phyloP scores from a whole-genome alignment of 1,139 yeast genomes.

The Scheffersomyces titani region DNA sequence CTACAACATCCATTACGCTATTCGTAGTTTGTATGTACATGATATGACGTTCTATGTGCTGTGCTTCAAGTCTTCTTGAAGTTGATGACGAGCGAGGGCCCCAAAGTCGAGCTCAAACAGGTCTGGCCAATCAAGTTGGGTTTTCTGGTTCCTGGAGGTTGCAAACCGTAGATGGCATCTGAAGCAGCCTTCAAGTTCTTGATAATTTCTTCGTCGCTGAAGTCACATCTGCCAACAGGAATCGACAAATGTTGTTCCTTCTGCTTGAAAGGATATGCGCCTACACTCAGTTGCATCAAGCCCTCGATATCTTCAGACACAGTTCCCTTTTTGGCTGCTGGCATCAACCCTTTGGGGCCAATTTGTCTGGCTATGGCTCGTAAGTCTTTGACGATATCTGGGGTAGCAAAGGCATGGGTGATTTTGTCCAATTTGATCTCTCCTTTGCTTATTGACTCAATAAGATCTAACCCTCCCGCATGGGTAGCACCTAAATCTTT shows the following conservation, averaged over 20 bases:
- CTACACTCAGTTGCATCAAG: slow-evolving; percentile 57
- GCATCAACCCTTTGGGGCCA: slow-evolving; percentile 92
- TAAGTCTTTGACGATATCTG: slow-evolving; percentile 68
- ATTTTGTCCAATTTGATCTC: slow-evolving; percentile 53
- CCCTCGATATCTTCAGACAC: slow-evolving; percentile 66
- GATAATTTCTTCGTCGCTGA: slow-evolving; percentile 74
- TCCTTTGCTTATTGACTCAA: slow-evolving; percentile 63
- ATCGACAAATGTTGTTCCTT: slow-evolving; percentile 59
- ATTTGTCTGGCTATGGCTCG: slow-evolving; percentile 70
- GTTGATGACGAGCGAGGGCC: slow-evolving; percentile 80
- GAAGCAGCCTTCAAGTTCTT: slow-evolving; percentile 73
- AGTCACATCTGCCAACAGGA: slow-evolving; percentile 77
- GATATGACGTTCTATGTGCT: not conserved
- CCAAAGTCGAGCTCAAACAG: slow-evolving; percentile 67
- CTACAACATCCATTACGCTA: not conserved
- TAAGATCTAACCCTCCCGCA: slow-evolving; percentile 75
- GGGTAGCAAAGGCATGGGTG: slow-evolving; percentile 83
- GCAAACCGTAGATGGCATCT: slow-evolving; percentile 60
- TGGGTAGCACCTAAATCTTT: slow-evolving; percentile 54
- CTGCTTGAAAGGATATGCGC: slow-evolving; percentile 76
- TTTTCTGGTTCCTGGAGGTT: slow-evolving; percentile 60
- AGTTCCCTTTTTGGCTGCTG: slow-evolving; percentile 83
- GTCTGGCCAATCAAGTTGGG: slow-evolving; percentile 75
- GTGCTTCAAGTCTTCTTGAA: slow-evolving; percentile 18
- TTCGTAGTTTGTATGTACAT: not conserved